Evolutionary conservation across 2,329 filamentous ascomycete genomes (phyloP).

Genomic region (Atkinsonella hypoxylon): DNA sequence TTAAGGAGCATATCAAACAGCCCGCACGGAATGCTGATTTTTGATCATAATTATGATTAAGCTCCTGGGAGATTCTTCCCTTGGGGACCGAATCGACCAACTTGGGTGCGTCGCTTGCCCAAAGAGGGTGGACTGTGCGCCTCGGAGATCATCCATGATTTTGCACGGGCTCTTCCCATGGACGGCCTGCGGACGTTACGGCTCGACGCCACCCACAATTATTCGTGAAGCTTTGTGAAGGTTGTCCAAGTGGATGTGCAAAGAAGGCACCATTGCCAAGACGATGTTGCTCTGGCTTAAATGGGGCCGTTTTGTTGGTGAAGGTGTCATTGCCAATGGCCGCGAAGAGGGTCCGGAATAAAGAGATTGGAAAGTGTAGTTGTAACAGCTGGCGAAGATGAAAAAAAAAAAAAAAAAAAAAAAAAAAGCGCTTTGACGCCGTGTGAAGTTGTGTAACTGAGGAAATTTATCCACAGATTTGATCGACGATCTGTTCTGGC

Average conservation of each 20-base stretch:
- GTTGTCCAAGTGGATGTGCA: slow-evolving; percentile 48
- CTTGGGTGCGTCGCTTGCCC: not conserved
- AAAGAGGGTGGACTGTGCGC: slow-evolving; percentile 25
- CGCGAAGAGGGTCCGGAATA: not conserved
- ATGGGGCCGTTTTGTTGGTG: slow-evolving; percentile 12
- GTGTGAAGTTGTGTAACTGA: not conserved
- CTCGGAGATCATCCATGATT: slow-evolving; percentile 46
- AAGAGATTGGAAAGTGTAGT: slow-evolving; percentile 8
- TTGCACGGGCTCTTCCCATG: slow-evolving; percentile 38
- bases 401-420: too few relatives aligned
- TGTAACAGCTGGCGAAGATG: slow-evolving; percentile 1
- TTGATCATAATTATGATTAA: not conserved
- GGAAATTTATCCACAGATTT: not conserved
- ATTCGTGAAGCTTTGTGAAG: slow-evolving; percentile 41
- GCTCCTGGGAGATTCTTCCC: not conserved
- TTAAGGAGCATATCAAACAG: not conserved
- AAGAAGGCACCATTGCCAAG: slow-evolving; percentile 45
- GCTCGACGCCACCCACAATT: slow-evolving; percentile 38
- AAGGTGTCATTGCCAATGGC: not conserved
- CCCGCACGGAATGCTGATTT: not conserved
- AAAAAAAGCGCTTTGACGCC: not conserved
- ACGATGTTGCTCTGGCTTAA: slow-evolving; percentile 27
- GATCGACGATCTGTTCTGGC: not conserved
- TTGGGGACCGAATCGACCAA: not conserved
- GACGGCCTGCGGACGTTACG: slow-evolving; percentile 45